Base-by-base conservation (phyloP, 768 basidiomycete species). In the Cystofilobasidium ferigula region DNA sequence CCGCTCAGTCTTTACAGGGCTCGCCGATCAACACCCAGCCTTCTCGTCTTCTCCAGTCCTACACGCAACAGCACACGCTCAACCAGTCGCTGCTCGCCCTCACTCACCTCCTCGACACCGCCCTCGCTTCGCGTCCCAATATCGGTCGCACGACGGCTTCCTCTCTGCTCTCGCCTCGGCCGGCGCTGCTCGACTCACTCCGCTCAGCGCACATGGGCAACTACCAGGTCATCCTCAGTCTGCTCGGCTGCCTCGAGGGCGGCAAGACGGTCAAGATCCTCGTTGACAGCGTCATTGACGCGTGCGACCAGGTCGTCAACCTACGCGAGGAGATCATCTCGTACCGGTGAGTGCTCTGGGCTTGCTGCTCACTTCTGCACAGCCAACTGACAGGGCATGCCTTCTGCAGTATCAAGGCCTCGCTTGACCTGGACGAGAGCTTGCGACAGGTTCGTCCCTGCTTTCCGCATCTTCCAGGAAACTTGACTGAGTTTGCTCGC, bases 201-300 rank as follows among this genome's bases (percentile, higher is more conserved):
- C 85, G 90, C 54, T 93, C 87, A 72, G 93, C 93, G 0, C 83
- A 94, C 69, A 83, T 86, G 80, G 95, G 95, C 51, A 91, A 87
- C 70, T 99, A 95, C 73, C 85, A 90, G 58, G 79, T 93, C 47
- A 86, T 99, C 45, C 82, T 98, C 35, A 90, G 89, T 72, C 80
- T 99, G 54, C 80, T 98, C 8, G 93, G 93, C n/a, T 91, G 86
- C 71, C 77, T 99, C 56, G 95, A 98, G 70, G 81, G 86, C 61
- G 95, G 95, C 0, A 76, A 85, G 38, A 82, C 83, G 70, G 82
- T 85, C n/a, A 99, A 99, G 79, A 84, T 79, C 63, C 80, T 98
- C 2, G 93, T 93, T 0, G 95, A 99, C 76, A 82, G 84, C 16
- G 83, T 95, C 65, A 86, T 98, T 62, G 93, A 99, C 73, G 81